Evolutionary conservation across 768 basidiomycete genomes (phyloP).

Genomic region (Calocybe cyanea): DNA sequence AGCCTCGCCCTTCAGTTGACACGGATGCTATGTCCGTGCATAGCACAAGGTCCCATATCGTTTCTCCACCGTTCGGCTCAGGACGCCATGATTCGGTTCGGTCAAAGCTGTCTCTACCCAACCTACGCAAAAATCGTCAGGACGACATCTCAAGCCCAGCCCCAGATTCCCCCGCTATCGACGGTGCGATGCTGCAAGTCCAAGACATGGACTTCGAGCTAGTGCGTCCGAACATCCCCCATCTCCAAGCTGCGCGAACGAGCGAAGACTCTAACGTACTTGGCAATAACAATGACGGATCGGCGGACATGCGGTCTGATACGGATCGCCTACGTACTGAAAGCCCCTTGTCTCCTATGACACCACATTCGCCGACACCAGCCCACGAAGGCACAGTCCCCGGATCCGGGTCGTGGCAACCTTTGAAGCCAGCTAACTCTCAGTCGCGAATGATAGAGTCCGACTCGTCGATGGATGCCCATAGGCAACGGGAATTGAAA

Average conservation of each 20-base stretch:
- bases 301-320: slow-evolving; percentile 28
- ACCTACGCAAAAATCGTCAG: slow-evolving; percentile 47
- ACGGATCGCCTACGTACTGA: slow-evolving; percentile 31
- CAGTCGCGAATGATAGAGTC: slow-evolving; percentile 22
- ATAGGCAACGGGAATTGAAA: slow-evolving; percentile 70
- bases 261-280: slow-evolving; percentile 54
- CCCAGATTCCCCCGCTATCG: slow-evolving; percentile 20
- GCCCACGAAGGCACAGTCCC: slow-evolving; percentile 18
- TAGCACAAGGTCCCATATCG: slow-evolving; percentile 31
- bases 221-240: slow-evolving; percentile 55
- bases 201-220: slow-evolving; percentile 82
- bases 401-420: slow-evolving; percentile 7
- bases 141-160: slow-evolving; percentile 28
- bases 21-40: slow-evolving; percentile 24
- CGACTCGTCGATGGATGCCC: slow-evolving; percentile 51
- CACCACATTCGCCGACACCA: slow-evolving; percentile 19
- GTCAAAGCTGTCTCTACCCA: slow-evolving; percentile 67
- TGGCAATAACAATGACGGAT: slow-evolving; percentile 24
- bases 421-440: slow-evolving; percentile 1
- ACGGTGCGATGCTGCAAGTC: slow-evolving; percentile 65
- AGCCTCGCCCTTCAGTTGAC: slow-evolving; percentile 19
- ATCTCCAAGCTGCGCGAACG: slow-evolving; percentile 33
- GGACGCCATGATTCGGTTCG: slow-evolving; percentile 43
- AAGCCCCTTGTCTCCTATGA: slow-evolving; percentile 35
- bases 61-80: slow-evolving; percentile 35